Evolutionary conservation across 352 stramenopile species (phyloP), one percentile per base, ranked within the genome.

Genomic region (Phytopythium oedochilum): DNA sequence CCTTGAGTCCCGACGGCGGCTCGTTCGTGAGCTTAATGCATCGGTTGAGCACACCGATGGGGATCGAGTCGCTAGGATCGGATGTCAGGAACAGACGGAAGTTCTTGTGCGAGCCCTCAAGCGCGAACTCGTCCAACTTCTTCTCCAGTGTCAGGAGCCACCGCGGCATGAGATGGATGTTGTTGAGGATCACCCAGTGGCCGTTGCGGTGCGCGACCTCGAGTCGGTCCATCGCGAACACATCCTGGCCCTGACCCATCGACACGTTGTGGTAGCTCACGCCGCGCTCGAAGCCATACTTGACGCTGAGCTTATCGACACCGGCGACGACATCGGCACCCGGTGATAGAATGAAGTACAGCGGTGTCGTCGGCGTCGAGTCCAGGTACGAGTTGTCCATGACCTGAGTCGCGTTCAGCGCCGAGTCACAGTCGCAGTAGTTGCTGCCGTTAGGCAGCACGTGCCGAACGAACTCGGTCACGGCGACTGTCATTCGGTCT

Each of bases 171-270:
- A 99, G 70, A 61, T 99, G 96, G 48, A 98, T 97, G 66, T 99
- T 99, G 70, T 98, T 98, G 34, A 99, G 78, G 55, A 99, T 98
- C 10, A 99, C 96, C 96, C 96, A 99, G 70, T 98, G 91, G 22
- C 96, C 96, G 51, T 98, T 97, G 34, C 90, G 86, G 61, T 98
- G 94, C 12, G 92, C 96, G 20, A 94, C 89, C 58, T 98, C 92
- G 11, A 99, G 82, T 10, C 91, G 94, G 61, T 96, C 84, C 93
- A 98, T 98, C 2, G 96, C 96, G 36, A 97, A 93, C 38, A 98
- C 78, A 60, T 99, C 96, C 57, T 97, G 91, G 1, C 96, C 96
- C 75, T 99, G 96, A 3, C 96, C 96, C 95, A 99, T 98, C 38
- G 89, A 98, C 44, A 99, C 94, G 60, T 98, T 99, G 68, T 98